Base-by-base conservation (phyloP, 345 rosid genomes). In the Firmiana major region DNA sequence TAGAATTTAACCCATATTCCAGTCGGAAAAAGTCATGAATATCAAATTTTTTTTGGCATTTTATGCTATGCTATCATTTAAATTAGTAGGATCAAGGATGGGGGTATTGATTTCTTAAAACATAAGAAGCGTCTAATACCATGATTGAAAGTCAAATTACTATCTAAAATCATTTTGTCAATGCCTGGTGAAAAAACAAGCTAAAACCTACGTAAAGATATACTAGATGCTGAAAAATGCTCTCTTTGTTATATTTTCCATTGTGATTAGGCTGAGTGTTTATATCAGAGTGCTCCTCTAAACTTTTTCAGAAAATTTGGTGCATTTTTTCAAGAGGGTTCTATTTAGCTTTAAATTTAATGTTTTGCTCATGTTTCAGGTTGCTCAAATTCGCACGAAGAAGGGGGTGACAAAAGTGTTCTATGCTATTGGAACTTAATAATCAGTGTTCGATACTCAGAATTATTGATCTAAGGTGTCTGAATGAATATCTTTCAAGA, bases 321-420 rank as follows among this genome's bases (percentile, higher is more conserved):
- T 16, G 7, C 54, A 28, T 13, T 71, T 54, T 54, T 48, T 24
- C 26, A 6, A 4, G 26, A 58, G 43, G 45, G 6, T 72, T 65
- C 57, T 31, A 34, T 74, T 76, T 74, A 22, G 16, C 31, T 26
- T 2, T 1, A 16, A 43, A 24, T 60, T 15, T 40, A 38, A 38
- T 38, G 63, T 46, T 16, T 17, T 49, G 7, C 19, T 24, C 59
- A 17, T 60, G 26, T 45, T 77, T 75, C 86, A 90, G 97, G 82
- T 90, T 79, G 80, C 90, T 76, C 93, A 90, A 72, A 84, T 92
- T 36, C 90, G 93, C 69, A 78, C 83, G 40, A 92, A 91, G 88
- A 94, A 89, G 86, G 96, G 96, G 66, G 24, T 73, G 77, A 88
- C 91, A 17, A 94, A 92, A 85, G 92, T 94, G 65, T 90, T 68